A percentile compares a stretch with the other conserved stretches of the same genome.
Conservation (phyloP, 768 basidiomycete genomes). For the Boletus rubescentipes region DNA sequence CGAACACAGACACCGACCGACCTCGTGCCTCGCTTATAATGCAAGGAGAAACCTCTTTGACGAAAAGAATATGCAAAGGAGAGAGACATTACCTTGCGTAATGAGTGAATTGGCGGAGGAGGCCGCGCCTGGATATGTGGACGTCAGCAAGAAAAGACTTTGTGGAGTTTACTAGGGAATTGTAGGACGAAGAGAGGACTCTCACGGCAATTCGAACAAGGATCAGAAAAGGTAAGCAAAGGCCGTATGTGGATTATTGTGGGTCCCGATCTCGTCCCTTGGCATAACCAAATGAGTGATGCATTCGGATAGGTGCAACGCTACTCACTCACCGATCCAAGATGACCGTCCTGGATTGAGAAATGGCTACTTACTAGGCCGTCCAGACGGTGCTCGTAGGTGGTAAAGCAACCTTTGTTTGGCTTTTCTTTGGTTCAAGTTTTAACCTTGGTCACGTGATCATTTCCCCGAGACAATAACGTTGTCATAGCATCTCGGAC, state of each 20-base stretch:
- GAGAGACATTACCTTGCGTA: constrained; percentile 49
- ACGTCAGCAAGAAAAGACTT: constrained; percentile 7
- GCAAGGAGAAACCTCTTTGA: constrained; percentile 4
- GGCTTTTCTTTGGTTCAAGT: constrained; percentile 51
- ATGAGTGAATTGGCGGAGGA: constrained; percentile 67
- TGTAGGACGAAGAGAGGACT: constrained; percentile 15
- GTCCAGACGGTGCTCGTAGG: constrained; percentile 7
- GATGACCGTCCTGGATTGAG: constrained; percentile 17
- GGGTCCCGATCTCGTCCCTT: constrained; percentile 48
- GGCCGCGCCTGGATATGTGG: constrained; percentile 55
- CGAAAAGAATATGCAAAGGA: constrained; percentile 3
- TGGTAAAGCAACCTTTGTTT: constrained; percentile 28
- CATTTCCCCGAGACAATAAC: constrained; percentile 12
- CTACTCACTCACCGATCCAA: constrained; percentile 12
- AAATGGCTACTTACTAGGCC: constrained; percentile 19
- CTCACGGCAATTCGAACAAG: constrained; percentile 36
- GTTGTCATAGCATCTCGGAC: constrained; percentile 8
- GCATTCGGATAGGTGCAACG: background rate
- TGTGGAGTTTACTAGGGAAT: background rate
- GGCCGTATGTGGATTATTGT: constrained; percentile 47
- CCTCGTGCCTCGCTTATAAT: constrained; percentile 28
- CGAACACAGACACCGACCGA: constrained; percentile 3
- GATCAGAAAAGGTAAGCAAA: constrained; percentile 43
- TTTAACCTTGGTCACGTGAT: constrained; percentile 43
- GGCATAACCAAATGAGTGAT: constrained; percentile 32